Percentiles rank a stretch among this genome's conserved stretches.
Evolutionary conservation across 495 filamentous ascomycete genomes (phyloP).

Genomic region (Aspergillus steynii): DNA sequence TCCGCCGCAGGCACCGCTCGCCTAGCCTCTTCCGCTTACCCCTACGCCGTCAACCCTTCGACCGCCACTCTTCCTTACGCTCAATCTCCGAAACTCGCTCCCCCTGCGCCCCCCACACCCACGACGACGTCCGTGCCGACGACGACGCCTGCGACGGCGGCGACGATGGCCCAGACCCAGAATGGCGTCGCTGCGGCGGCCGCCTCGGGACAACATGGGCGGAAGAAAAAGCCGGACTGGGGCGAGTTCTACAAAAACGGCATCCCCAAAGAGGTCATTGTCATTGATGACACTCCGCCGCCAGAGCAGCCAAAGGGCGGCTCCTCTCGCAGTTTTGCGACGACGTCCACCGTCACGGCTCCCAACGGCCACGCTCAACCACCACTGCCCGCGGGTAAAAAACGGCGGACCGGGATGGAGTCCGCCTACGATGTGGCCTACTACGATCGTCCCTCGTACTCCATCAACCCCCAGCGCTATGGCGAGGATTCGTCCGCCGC

Average conservation of each 20-base stretch:
- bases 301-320: slow-evolving; percentile 50
- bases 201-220: slow-evolving; percentile 57
- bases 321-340: slow-evolving; percentile 27
- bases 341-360: slow-evolving; percentile 21
- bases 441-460: slow-evolving; percentile 61
- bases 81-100: slow-evolving; percentile 33
- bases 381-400: slow-evolving; percentile 61
- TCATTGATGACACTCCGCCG: slow-evolving; percentile 89
- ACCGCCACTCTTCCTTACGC: slow-evolving; percentile 41
- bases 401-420: slow-evolving; percentile 61
- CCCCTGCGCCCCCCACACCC: slow-evolving; percentile 36
- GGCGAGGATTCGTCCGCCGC: slow-evolving; percentile 63
- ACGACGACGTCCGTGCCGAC: slow-evolving; percentile 22
- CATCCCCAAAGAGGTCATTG: slow-evolving; percentile 87
- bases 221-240: slow-evolving; percentile 75
- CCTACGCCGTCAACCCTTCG: slow-evolving; percentile 47
- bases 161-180: slow-evolving; percentile 27
- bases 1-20: slow-evolving; percentile 53
- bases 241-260: slow-evolving; percentile 90
- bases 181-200: slow-evolving; percentile 25
- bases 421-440: slow-evolving; percentile 66
- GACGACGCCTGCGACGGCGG: neutral
- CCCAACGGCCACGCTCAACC: slow-evolving; percentile 30
- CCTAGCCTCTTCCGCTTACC: slow-evolving; percentile 49
- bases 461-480: slow-evolving; percentile 69